Base-by-base conservation (phyloP, 371 early-diverging fungal genomes). In the Lichtheimia hyalospora region DNA sequence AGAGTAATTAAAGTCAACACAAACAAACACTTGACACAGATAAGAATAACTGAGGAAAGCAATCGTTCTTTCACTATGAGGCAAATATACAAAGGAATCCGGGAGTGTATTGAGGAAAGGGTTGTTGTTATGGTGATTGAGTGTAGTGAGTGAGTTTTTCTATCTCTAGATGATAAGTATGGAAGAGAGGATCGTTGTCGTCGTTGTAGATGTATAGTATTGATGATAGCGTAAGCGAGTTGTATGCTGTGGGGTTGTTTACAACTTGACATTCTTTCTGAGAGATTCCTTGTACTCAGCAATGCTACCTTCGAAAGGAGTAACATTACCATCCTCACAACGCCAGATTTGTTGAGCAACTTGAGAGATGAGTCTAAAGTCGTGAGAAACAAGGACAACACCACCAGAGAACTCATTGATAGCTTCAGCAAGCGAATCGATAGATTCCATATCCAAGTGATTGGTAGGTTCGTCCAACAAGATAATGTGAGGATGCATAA, bases 401-500 rank as follows among this genome's bases (percentile, higher is more conserved):
- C 97, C 99, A 53, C 99, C 99, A 54, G 89, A 81, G 82, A 92
- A 99, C 50, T 77, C 73, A 70, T 96, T 94, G 81, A 99, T 94
- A 40, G 98, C 99, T 41, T 94, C 89, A 43, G 97, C 97, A 64
- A 99, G 80, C 7, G 96, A 92, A 71, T 99, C 99, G 63, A 99
- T 98, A 56, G 95, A 92, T 69, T 94, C 94, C 80, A 96, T 96
- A 74, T 96, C 93, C 81, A 89, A 83, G 69, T 91, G 92, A 75
- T 94, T 93, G 50, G 94, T 94, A 71, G 99, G 99, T 89, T 99
- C 99, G 83, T 99, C 99, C 69, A 99, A 84, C 63, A 99, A 78
- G 62, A 99, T 83, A 58, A 99, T 90, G 75, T 96, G 93, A 52
- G 99, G 99, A 49, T 86, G 86, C 42, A 84, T 68, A 46, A 95